phyloP scores from a whole-genome alignment of 2,329 filamentous ascomycete species.

The Pyricularia grisea region DNA sequence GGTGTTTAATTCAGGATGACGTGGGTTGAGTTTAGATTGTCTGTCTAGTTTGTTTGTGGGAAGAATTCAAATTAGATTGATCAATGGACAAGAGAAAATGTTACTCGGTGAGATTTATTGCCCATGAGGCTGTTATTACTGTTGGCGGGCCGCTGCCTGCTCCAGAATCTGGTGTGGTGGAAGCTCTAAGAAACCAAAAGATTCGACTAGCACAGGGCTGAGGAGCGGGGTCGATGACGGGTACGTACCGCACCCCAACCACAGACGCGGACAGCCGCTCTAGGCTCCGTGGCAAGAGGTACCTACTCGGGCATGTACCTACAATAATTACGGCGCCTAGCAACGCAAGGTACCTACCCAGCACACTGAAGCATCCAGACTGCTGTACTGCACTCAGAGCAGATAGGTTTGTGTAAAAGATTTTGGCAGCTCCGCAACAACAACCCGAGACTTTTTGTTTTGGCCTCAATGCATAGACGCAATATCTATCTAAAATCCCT shows the following conservation, averaged over 20 bases:
- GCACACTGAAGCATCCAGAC: neutral
- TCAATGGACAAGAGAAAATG: neutral
- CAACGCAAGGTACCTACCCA: neutral
- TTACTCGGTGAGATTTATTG: constrained; percentile 4
- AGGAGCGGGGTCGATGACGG: constrained; percentile 3
- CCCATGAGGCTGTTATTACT: constrained; percentile 4
- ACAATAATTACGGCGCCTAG: neutral
- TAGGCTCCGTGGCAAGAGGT: neutral
- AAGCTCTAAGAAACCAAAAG: constrained; percentile 17
- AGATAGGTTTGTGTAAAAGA: too few species aligned
- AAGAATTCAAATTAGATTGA: neutral
- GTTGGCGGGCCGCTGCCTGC: constrained; percentile 1
- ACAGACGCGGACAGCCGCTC: neutral
- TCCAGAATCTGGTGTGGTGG: constrained; percentile 4
- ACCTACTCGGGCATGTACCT: neutral
- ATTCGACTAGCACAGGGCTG: constrained; percentile 9
- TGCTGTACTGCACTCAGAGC: neutral
- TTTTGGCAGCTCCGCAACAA: neutral
- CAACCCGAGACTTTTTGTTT: neutral
- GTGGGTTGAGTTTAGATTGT: neutral
- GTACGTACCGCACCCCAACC: neutral
- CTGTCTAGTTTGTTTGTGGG: too few species aligned
- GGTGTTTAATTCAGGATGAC: neutral
- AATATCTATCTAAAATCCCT: neutral
- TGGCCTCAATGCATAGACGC: neutral